phyloP scores from a whole-genome alignment of 139 green algal genomes.

The Picochlorum sp. region DNA sequence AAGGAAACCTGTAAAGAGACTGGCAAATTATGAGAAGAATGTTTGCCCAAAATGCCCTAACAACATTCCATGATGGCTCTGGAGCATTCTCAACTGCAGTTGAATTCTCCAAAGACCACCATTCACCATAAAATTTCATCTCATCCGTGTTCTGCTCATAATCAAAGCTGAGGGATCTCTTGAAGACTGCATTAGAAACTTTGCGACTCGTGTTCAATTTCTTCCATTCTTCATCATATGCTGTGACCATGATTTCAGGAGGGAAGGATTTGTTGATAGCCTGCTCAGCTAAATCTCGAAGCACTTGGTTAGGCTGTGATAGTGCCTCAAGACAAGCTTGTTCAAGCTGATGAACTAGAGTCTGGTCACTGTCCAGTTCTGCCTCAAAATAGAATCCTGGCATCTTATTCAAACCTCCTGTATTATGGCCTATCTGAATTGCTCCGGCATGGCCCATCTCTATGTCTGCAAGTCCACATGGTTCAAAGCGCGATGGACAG shows the following conservation, averaged over 20 bases:
- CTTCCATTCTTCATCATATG: constrained; percentile 2
- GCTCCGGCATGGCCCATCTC: constrained; percentile 33
- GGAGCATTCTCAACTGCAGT: background rate
- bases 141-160: background rate
- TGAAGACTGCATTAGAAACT: too few species aligned
- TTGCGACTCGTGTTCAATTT: constrained; percentile 7
- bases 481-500: constrained; percentile 35
- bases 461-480: constrained; percentile 37
- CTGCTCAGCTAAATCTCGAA: background rate
- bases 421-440: constrained; percentile 28
- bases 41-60: background rate
- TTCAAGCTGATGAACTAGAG: constrained; percentile 15
- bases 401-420: constrained; percentile 35
- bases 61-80: background rate
- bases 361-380: constrained; percentile 10
- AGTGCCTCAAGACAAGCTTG: background rate
- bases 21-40: background rate
- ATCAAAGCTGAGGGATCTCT: too few species aligned
- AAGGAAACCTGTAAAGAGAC: background rate
- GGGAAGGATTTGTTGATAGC: constrained; percentile 9
- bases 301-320: background rate
- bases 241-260: constrained; percentile 5
- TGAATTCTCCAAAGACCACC: background rate
- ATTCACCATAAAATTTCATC: background rate
- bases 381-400: constrained; percentile 32